These are phyloP conservation scores for Mortierella sp. DNA, from an alignment of 371 early-diverging fungal species.

Conservation along the genomic window DNA sequence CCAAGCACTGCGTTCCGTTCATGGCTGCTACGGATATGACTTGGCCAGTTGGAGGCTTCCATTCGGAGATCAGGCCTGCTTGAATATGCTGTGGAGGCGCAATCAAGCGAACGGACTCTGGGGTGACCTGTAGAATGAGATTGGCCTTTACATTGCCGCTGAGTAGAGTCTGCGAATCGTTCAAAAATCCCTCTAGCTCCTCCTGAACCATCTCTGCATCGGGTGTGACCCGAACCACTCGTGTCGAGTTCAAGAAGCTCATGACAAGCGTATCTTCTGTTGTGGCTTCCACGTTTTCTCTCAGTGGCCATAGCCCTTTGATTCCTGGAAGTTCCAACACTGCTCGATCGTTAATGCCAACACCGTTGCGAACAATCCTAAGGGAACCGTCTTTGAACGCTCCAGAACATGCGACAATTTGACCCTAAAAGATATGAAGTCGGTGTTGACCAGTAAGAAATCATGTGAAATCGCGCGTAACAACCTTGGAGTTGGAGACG, in stretches of 20 bases:
- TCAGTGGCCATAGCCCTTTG: conserved; percentile 75
- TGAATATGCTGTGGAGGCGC: conserved; percentile 42
- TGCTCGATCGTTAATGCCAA: conserved; percentile 80
- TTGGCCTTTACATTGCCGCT: conserved; percentile 31
- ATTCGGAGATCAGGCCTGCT: conserved; percentile 56
- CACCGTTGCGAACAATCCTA: conserved; percentile 87
- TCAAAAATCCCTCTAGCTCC: conserved; percentile 59
- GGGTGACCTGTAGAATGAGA: conserved; percentile 66
- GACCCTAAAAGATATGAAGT: conserved; percentile 60
- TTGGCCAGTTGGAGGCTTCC: conserved; percentile 59
- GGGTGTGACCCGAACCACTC: conserved; percentile 43
- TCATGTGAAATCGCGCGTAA: background rate
- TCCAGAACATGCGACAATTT: conserved; percentile 91
- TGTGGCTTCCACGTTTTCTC: conserved; percentile 33
- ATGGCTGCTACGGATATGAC: conserved; percentile 67
- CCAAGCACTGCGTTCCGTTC: conserved; percentile 61
- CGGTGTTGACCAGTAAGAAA: too few relatives aligned
- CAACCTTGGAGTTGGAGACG: background rate
- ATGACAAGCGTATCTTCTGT: conserved; percentile 53
- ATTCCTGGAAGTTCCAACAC: conserved; percentile 70
- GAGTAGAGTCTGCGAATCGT: conserved; percentile 62
- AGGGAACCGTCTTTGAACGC: conserved; percentile 77
- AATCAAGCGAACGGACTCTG: conserved; percentile 62
- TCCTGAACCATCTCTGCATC: conserved; percentile 55
- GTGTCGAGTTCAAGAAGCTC: conserved; percentile 54